Base-by-base conservation (phyloP, 495 filamentous ascomycete species). In the Hypoxylon perforatum region DNA sequence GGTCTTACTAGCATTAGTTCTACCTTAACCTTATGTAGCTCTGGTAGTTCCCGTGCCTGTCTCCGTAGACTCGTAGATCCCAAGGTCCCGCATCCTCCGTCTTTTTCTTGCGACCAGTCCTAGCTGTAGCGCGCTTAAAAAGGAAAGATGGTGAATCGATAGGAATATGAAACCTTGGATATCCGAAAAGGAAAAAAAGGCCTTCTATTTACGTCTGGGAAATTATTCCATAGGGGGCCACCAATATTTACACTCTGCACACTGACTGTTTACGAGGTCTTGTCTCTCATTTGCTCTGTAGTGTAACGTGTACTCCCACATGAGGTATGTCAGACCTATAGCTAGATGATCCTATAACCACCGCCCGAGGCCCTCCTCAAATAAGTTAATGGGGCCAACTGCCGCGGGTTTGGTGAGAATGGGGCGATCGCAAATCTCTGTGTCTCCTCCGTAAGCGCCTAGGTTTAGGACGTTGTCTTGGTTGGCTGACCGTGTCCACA, bases 351-450 rank as follows among this genome's bases (percentile, higher is more conserved):
- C 22, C 38, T 42, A 22, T 30, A 45, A 41, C n/a, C 61, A 48
- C 54, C 12, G 36, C 38, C n/a, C n/a, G n/a, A n/a, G n/a, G n/a
- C n/a, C n/a, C 53, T 49, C 47, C 30, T 48, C 47, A 54, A 57
- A 57, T 57, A 62, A 57, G 58, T 46, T 67, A 61, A 60, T 51
- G 57, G 63, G 45, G 51, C 42, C 52, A 61, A 57, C 57, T 67
- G 64, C 64, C 58, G 58, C 38, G 30, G 47, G 49, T 36, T 35
- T 35, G 39, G 47, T 35, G 39, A 44, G 39, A 42, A 42, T 57
- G 65, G 65, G 23, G 52, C 58, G 65, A 68, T 68, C 54, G 47
- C 14, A 63, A 63, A 59, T 68, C 65, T n/a, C n/a, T 68, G 45
- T 35, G n/a, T 47, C 41, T 48, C 38, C 41, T 48, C 38, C 45